phyloP scores from a whole-genome alignment of 257 asterid species.

The Cinchona pubescens region DNA sequence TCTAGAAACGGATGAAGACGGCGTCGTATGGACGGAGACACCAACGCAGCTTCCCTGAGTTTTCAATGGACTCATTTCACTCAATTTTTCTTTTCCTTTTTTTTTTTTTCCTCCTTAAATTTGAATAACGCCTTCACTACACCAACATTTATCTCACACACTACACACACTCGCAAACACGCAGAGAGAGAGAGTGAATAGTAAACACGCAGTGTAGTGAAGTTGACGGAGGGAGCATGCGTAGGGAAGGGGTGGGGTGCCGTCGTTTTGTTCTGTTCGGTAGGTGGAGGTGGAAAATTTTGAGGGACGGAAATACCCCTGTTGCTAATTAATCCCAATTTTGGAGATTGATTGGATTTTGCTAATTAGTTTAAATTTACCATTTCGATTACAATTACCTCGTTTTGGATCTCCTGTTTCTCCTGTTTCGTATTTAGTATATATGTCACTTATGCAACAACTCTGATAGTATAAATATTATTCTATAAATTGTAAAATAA shows the following conservation, averaged over 20 bases:
- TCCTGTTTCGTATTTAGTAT: too few relatives aligned
- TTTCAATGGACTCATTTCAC: slow-evolving; percentile 15
- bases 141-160: slow-evolving; percentile 2
- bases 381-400: background rate
- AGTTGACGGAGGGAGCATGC: too few relatives aligned
- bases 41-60: slow-evolving; percentile 29
- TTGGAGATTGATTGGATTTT: background rate
- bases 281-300: background rate
- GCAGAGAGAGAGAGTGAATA: too few relatives aligned
- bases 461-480: too few relatives aligned
- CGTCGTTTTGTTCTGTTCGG: slow-evolving; percentile 11
- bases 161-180: background rate
- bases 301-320: slow-evolving; percentile 14
- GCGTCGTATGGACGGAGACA: slow-evolving; percentile 16
- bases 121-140: background rate
- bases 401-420: too few relatives aligned
- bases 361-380: background rate
- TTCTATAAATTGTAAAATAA: too few relatives aligned
- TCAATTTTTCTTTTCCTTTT: background rate
- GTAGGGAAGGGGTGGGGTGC: background rate
- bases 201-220: too few relatives aligned
- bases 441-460: too few relatives aligned
- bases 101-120: background rate
- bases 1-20: slow-evolving; percentile 17
- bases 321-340: background rate